Percentiles rank a stretch among this genome's conserved stretches.
phyloP scores from a whole-genome alignment of 2,329 filamentous ascomycete genomes.

The Thielaviopsis euricoi region DNA sequence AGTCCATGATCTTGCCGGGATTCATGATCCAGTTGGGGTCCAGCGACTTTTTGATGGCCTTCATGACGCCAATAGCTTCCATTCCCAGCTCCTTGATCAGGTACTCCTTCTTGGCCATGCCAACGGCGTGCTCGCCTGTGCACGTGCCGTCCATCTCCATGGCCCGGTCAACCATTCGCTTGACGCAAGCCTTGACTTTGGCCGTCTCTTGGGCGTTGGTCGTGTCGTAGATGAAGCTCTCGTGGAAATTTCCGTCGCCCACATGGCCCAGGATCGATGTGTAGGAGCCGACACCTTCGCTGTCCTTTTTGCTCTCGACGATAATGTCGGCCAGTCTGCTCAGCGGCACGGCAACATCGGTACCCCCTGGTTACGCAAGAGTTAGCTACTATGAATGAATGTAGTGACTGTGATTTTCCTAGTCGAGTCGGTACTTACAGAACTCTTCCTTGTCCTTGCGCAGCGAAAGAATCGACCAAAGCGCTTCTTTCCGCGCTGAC shows the following conservation, averaged over 20 bases:
- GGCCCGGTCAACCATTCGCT: conserved; percentile 81
- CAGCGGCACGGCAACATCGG: conserved; percentile 71
- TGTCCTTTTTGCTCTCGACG: conserved; percentile 76
- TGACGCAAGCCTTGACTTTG: conserved; percentile 65
- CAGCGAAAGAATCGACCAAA: conserved; percentile 70
- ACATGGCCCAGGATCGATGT: conserved; percentile 80
- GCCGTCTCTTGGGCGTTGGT: conserved; percentile 50
- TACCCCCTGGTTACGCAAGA: conserved; percentile 39
- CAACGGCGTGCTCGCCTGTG: conserved; percentile 76
- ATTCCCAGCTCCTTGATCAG: conserved; percentile 63
- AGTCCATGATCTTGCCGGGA: conserved; percentile 79
- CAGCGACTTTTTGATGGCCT: conserved; percentile 61
- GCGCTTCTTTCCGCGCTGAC: conserved; percentile 64
- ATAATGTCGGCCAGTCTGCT: conserved; percentile 56
- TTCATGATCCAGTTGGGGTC: conserved; percentile 85
- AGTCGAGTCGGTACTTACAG: conserved; percentile 33
- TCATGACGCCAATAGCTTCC: conserved; percentile 73
- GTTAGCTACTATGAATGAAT: conserved; percentile 9
- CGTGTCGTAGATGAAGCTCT: conserved; percentile 76
- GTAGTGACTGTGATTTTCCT: background rate
- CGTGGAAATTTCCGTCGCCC: conserved; percentile 89
- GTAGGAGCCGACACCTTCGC: conserved; percentile 73
- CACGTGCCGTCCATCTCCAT: conserved; percentile 89
- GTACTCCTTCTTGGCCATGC: conserved; percentile 71
- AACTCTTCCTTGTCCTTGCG: conserved; percentile 51